Conservation (phyloP, 768 basidiomycete species). For the Wakefieldia striispora region DNA sequence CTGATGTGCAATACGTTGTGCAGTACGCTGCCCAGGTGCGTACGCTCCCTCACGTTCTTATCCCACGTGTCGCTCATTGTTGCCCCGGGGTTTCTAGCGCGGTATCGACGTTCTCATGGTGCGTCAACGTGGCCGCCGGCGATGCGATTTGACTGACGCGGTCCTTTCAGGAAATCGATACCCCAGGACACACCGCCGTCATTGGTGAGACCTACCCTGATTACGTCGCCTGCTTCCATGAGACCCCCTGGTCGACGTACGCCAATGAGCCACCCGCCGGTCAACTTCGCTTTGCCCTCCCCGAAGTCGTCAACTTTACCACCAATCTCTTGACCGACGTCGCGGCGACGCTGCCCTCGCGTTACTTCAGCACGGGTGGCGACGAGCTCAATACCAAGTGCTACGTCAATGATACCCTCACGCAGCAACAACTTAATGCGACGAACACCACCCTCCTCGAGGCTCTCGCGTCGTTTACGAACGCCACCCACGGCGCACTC, state of each 20-base stretch:
- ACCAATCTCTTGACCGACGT: conserved; percentile 50
- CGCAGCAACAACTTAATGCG: conserved; percentile 51
- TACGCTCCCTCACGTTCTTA: conserved; percentile 12
- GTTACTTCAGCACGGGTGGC: conserved; percentile 77
- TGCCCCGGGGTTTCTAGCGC: conserved; percentile 43
- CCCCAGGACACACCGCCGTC: conserved; percentile 75
- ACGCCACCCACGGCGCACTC: conserved; percentile 57
- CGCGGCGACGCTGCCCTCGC: conserved; percentile 51
- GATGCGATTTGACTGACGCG: no score
- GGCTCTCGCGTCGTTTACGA: conserved; percentile 62
- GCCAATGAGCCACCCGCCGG: conserved; percentile 81
- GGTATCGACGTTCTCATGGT: conserved; percentile 72
- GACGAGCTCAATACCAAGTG: conserved; percentile 75
- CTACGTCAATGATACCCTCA: conserved; percentile 59
- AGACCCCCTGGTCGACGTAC: conserved; percentile 56
- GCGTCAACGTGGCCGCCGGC: background rate
- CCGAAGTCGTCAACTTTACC: conserved; percentile 59
- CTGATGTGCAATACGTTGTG: conserved; percentile 59
- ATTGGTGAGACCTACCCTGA: conserved; percentile 70
- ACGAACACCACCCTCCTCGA: conserved; percentile 56
- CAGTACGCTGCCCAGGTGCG: conserved; percentile 69
- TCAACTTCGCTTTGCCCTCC: conserved; percentile 70
- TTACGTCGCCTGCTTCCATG: conserved; percentile 62
- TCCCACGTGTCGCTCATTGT: background rate
- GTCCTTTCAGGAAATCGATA: conserved; percentile 68